phyloP scores from a whole-genome alignment of 768 basidiomycete genomes.

The Leucosporidium creatinivorum region DNA sequence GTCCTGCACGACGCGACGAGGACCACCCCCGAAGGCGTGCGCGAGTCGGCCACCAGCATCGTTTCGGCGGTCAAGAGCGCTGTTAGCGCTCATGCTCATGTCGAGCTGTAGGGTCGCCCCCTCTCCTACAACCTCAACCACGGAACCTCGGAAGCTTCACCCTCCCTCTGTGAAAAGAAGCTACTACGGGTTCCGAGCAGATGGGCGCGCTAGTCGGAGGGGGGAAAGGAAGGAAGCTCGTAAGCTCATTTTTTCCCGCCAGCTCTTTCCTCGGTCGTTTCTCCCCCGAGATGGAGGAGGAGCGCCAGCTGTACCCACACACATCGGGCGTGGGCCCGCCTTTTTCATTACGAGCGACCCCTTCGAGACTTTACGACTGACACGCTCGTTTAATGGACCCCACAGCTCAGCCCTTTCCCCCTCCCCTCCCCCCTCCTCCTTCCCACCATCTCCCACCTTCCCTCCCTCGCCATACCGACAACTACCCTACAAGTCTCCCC shows the following conservation, averaged over 20 bases:
- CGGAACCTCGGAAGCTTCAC: background rate
- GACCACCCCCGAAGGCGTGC: constrained; percentile 1
- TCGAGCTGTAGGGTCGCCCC: constrained; percentile 9
- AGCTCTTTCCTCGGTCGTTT: background rate
- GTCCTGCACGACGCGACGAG: constrained; percentile 7
- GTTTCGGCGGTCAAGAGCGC: constrained; percentile 7
- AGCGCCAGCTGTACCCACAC: background rate
- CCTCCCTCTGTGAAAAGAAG: too few species aligned
- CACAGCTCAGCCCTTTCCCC: background rate
- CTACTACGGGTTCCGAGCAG: background rate
- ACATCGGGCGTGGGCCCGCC: background rate
- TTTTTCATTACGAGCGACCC: background rate
- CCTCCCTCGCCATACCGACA: too few species aligned
- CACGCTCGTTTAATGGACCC: background rate
- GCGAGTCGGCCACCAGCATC: constrained; percentile 5
- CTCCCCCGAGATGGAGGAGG: too few species aligned
- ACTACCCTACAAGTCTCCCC: too few species aligned
- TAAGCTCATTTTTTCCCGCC: background rate
- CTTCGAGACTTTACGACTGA: background rate
- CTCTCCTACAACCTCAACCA: too few species aligned
- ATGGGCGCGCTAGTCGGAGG: background rate
- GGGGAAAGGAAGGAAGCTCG: background rate
- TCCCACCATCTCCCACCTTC: background rate
- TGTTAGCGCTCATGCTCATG: constrained; percentile 3
- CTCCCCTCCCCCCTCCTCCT: background rate